Evolutionary conservation across 345 rosid genomes (phyloP).

Genomic region (Cardiospermum halicacabum): DNA sequence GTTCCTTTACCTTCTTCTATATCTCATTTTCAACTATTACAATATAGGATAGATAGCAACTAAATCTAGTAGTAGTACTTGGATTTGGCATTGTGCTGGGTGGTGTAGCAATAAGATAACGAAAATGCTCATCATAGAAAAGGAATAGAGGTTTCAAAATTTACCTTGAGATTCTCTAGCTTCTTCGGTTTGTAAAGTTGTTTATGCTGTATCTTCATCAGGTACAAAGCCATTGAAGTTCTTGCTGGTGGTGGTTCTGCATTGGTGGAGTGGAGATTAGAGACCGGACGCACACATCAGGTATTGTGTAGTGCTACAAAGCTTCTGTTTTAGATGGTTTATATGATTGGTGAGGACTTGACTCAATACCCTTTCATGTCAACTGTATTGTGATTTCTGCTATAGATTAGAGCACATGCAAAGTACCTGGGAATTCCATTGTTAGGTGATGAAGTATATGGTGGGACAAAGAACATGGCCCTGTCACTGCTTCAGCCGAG

Average conservation of each 20-base stretch:
- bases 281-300: slow-evolving; percentile 99
- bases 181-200: slow-evolving; percentile 8
- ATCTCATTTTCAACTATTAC: background rate
- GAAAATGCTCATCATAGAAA: background rate
- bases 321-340: background rate
- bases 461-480: slow-evolving; percentile 81
- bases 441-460: slow-evolving; percentile 83
- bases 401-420: slow-evolving; percentile 92
- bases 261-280: slow-evolving; percentile 93
- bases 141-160: background rate
- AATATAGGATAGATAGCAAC: background rate
- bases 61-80: background rate
- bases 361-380: background rate
- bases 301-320: slow-evolving; percentile 30
- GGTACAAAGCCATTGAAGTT: slow-evolving; percentile 82
- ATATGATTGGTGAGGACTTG: background rate
- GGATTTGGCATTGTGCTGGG: background rate
- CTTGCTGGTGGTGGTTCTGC: slow-evolving; percentile 77
- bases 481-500: slow-evolving; percentile 60
- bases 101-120: background rate
- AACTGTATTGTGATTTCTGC: slow-evolving; percentile 4
- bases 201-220: slow-evolving; percentile 30
- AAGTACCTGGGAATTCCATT: slow-evolving; percentile 75
- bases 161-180: background rate
- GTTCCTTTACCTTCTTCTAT: slow-evolving; percentile 8